A percentile compares a stretch with the other conserved stretches of the same genome.
Conservation (phyloP, 1,284 basidiomycete genomes). For the Trichosporon sp. region DNA sequence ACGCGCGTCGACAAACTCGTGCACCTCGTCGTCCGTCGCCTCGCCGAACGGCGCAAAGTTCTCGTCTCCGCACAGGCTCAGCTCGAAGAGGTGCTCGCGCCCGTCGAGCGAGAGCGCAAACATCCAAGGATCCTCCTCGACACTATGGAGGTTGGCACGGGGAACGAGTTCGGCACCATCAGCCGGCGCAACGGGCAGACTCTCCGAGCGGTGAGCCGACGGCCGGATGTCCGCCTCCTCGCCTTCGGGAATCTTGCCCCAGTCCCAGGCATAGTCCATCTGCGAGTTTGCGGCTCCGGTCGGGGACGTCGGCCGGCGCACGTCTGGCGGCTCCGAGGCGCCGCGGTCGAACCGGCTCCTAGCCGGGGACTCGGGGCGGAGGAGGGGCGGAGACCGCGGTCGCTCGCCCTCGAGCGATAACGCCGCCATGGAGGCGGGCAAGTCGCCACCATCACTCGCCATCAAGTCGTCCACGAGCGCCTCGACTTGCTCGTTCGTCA, state of each 20-base stretch:
- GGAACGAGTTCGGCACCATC: slow-evolving; percentile 1
- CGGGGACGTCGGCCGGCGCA: slow-evolving; percentile 30
- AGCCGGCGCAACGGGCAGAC: slow-evolving; percentile 18
- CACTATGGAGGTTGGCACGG: slow-evolving; percentile 50
- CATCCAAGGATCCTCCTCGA: slow-evolving; percentile 57
- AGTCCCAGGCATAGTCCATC: slow-evolving; percentile 55
- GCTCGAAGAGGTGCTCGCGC: slow-evolving; percentile 59
- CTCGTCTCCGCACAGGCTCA: slow-evolving; percentile 55
- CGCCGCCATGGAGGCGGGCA: slow-evolving; percentile 25
- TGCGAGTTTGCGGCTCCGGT: slow-evolving; percentile 22
- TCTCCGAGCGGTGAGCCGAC: slow-evolving; percentile 23
- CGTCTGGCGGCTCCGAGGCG: slow-evolving; percentile 31
- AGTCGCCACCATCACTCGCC: slow-evolving; percentile 21
- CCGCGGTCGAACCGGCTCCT: slow-evolving; percentile 24
- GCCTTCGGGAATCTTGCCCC: slow-evolving; percentile 41
- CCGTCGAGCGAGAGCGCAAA: slow-evolving; percentile 58
- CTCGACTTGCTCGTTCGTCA: slow-evolving; percentile 27
- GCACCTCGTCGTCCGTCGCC: slow-evolving; percentile 41
- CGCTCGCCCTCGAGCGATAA: slow-evolving; percentile 28
- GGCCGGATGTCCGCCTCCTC: slow-evolving; percentile 21
- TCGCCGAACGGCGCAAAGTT: slow-evolving; percentile 41
- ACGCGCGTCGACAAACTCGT: slow-evolving; percentile 56
- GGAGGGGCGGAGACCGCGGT: neutral
- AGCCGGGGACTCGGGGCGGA: slow-evolving; percentile 14
- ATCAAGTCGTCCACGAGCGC: slow-evolving; percentile 32